Conservation (phyloP, 1,139 yeast genomes). For the Saccharomyces hybrid region DNA sequence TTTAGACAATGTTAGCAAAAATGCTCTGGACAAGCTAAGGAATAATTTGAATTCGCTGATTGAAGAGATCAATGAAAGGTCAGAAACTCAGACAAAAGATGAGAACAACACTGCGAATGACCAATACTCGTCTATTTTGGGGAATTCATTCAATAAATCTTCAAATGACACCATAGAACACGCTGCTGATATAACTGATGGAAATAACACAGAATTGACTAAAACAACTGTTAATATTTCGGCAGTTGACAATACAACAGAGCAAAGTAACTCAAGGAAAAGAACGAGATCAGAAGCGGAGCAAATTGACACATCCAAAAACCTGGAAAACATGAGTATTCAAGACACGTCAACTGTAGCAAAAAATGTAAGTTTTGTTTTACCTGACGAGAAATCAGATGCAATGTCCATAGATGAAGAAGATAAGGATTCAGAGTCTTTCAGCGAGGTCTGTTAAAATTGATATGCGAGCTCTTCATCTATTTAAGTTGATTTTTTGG, state of each 20-base stretch:
- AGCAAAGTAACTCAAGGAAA: constrained; percentile 4
- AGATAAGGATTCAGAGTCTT: constrained; percentile 6
- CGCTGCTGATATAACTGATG: constrained; percentile 10
- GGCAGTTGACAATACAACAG: constrained; percentile 11
- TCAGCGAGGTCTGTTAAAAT: not conserved
- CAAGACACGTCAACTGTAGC: constrained; percentile 5
- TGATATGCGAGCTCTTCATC: not conserved
- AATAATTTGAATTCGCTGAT: constrained; percentile 19
- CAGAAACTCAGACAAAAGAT: constrained; percentile 12
- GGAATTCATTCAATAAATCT: constrained; percentile 11
- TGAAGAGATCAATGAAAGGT: constrained; percentile 17
- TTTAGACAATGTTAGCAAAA: constrained; percentile 39
- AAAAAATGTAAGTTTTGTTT: constrained; percentile 17
- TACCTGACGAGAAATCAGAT: constrained; percentile 12
- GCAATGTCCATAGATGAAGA: constrained; percentile 8
- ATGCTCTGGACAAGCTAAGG: constrained; percentile 42
- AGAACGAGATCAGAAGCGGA: constrained; percentile 7
- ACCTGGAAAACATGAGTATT: not conserved
- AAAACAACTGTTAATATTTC: not conserved
- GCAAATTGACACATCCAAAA: not conserved
- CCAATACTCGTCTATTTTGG: constrained; percentile 29
- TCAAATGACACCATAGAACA: constrained; percentile 13
- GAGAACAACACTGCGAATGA: constrained; percentile 13
- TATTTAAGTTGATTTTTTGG: not conserved
- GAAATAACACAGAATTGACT: not conserved